A percentile compares a stretch with the other conserved stretches of the same genome.
phyloP scores from a whole-genome alignment of 108 stramenopile species.

The Nannochloropsis gaditana region DNA sequence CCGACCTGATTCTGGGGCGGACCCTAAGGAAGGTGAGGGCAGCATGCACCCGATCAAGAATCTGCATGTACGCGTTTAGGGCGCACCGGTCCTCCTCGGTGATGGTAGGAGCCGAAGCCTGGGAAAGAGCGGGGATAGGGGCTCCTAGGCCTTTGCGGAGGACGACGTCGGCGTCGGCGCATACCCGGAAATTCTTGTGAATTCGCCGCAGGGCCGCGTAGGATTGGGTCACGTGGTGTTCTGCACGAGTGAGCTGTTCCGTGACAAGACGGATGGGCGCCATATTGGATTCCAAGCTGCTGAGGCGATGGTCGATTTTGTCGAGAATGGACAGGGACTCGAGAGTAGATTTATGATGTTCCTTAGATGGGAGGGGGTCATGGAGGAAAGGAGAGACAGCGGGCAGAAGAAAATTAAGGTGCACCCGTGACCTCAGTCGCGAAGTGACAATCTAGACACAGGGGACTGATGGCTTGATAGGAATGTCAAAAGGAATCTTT shows the following conservation, averaged over 20 bases:
- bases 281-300: constrained; percentile 1
- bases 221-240: not conserved
- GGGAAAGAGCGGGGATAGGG: not conserved
- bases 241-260: not conserved
- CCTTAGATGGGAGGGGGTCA: not conserved
- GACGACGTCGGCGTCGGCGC: not conserved
- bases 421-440: too few species aligned
- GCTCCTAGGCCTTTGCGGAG: constrained; percentile 7
- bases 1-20: not conserved
- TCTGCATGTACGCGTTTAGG: not conserved
- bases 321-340: not conserved
- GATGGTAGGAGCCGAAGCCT: not conserved
- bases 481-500: too few species aligned
- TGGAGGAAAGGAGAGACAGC: not conserved
- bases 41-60: not conserved
- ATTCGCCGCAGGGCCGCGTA: not conserved
- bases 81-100: not conserved
- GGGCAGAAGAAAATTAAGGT: not conserved
- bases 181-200: not conserved
- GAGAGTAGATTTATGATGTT: not conserved
- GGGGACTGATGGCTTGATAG: too few species aligned
- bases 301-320: not conserved
- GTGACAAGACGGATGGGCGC: not conserved
- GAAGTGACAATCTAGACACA: too few species aligned
- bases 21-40: not conserved